These are phyloP conservation scores for Dinochytrium kinnereticum DNA, from an alignment of 371 early-diverging fungal genomes.

Conservation along the genomic window DNA sequence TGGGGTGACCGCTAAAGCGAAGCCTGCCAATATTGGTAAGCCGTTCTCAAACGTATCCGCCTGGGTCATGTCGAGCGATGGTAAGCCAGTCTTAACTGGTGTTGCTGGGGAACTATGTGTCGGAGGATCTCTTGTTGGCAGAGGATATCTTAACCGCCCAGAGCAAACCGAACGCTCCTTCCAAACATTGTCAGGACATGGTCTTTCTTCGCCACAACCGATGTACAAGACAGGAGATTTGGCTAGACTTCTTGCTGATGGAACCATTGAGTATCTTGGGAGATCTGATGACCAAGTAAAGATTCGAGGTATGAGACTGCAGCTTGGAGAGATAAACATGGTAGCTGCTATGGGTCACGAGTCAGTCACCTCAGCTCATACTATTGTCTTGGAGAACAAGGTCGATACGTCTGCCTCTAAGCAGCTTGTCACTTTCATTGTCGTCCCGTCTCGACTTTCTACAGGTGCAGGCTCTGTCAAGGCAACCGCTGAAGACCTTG, in stretches of 20 bases:
- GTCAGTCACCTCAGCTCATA: neutral
- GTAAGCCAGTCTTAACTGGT: constrained; percentile 25
- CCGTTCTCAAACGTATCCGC: constrained; percentile 4
- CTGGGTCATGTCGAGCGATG: constrained; percentile 16
- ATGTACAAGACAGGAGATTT: constrained; percentile 54
- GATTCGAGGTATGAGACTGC: constrained; percentile 52
- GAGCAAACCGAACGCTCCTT: neutral
- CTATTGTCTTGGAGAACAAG: neutral
- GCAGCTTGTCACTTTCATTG: neutral
- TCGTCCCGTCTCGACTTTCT: neutral
- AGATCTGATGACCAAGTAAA: constrained; percentile 55
- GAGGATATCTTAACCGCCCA: constrained; percentile 14
- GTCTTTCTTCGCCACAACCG: constrained; percentile 18
- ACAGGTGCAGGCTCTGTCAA: too few species aligned
- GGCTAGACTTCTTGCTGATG: constrained; percentile 41
- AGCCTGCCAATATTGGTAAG: constrained; percentile 15
- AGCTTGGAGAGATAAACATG: constrained; percentile 33
- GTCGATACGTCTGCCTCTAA: neutral
- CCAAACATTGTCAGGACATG: neutral
- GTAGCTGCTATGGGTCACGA: neutral
- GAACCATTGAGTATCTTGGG: constrained; percentile 43
- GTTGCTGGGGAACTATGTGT: constrained; percentile 34
- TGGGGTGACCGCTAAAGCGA: neutral
- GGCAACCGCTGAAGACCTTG: too few species aligned
- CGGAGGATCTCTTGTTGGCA: constrained; percentile 16